Percentiles rank a stretch among this genome's conserved stretches.
Evolutionary conservation across 257 asterid genomes (phyloP).

Genomic region (Vinca minor): DNA sequence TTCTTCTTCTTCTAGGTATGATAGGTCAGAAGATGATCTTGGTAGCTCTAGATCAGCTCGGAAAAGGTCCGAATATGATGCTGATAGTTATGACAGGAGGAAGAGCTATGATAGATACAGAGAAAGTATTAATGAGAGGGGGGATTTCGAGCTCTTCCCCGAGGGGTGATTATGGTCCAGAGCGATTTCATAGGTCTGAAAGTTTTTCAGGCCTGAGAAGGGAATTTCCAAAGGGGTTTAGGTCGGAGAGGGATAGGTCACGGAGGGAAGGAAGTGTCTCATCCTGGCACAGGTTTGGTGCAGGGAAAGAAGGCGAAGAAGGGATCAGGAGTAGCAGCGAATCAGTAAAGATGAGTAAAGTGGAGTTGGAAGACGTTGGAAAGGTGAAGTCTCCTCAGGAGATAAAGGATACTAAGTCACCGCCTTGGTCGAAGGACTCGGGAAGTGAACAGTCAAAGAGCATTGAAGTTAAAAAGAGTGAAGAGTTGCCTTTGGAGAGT

Average conservation of each 20-base stretch:
- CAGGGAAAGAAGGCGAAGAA: slow-evolving; percentile 73
- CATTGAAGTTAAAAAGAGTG: slow-evolving; percentile 60
- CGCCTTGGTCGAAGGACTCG: slow-evolving; percentile 95
- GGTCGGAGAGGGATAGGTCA: slow-evolving; percentile 93
- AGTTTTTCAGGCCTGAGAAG: slow-evolving; percentile 83
- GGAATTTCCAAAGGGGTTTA: slow-evolving; percentile 86
- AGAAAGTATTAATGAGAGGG: slow-evolving; percentile 54
- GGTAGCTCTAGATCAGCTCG: slow-evolving; percentile 52
- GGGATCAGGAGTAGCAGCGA: slow-evolving; percentile 52
- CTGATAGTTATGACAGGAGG: slow-evolving; percentile 59
- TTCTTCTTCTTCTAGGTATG: slow-evolving; percentile 64
- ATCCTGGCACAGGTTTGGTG: slow-evolving; percentile 75
- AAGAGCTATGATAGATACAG: slow-evolving; percentile 63
- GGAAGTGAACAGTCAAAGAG: slow-evolving; percentile 88
- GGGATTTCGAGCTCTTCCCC: slow-evolving; percentile 64
- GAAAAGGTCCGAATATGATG: slow-evolving; percentile 64
- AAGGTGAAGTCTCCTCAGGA: slow-evolving; percentile 60
- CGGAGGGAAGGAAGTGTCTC: slow-evolving; percentile 68
- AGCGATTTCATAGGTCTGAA: slow-evolving; percentile 66
- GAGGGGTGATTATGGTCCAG: slow-evolving; percentile 53
- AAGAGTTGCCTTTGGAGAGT: slow-evolving; percentile 54
- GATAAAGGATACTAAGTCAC: slow-evolving; percentile 44
- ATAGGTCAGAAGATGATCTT: slow-evolving; percentile 67
- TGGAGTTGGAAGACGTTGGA: slow-evolving; percentile 48
- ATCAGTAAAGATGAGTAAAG: slow-evolving; percentile 41